Conservation (phyloP, 192 early-diverging fungal genomes). For the Coemansia sp. region DNA sequence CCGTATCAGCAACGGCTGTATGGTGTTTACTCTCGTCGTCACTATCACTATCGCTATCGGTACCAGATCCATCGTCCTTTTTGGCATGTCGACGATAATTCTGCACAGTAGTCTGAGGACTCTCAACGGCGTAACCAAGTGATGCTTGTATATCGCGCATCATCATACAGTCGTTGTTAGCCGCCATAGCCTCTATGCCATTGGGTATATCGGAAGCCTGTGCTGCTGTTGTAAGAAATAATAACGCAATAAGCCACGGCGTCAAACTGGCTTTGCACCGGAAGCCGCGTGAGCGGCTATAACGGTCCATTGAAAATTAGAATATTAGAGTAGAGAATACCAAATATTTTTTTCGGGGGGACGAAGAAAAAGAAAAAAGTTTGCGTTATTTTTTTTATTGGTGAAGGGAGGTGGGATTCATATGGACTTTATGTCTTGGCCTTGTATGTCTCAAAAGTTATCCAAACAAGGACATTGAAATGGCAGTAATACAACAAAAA, state of each 20-base stretch:
- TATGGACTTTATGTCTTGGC: too few species aligned
- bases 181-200: not conserved
- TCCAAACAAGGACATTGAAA: too few species aligned
- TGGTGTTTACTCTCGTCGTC: conserved; percentile 8
- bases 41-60: conserved; percentile 27
- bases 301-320: too few species aligned
- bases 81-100: not conserved
- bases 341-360: too few species aligned
- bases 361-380: too few species aligned
- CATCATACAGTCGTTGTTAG: not conserved
- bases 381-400: too few species aligned
- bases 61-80: conserved; percentile 9
- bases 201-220: not conserved
- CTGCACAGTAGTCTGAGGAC: not conserved
- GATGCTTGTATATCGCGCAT: not conserved
- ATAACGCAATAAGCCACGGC: conserved; percentile 17
- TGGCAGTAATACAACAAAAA: too few species aligned
- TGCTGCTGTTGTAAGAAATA: not conserved
- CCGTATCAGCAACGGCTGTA: not conserved
- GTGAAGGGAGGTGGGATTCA: too few species aligned
- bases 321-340: too few species aligned
- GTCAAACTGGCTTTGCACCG: conserved; percentile 15
- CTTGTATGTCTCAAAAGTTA: too few species aligned
- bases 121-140: not conserved
- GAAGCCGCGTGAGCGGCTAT: not conserved